These are phyloP conservation scores for Pseudopithomyces maydicus DNA, from an alignment of 2,329 filamentous ascomycete species.

Conservation along the genomic window DNA sequence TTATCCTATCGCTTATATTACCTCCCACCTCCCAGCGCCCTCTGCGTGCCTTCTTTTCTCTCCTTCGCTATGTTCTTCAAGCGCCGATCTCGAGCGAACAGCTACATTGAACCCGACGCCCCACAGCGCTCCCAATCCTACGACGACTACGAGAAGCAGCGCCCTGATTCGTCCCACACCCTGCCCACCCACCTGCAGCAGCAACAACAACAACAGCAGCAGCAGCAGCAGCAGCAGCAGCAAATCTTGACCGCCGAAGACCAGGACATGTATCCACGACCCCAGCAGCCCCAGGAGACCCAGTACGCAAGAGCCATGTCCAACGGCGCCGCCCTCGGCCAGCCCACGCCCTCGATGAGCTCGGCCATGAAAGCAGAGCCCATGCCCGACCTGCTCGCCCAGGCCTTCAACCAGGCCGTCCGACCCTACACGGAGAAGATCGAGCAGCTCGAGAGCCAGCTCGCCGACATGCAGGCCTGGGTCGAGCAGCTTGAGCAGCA, in stretches of 20 bases:
- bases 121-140: conserved; percentile 47
- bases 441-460: conserved; percentile 56
- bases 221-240: conserved; percentile 36
- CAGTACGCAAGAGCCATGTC: conserved; percentile 18
- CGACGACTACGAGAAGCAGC: conserved; percentile 48
- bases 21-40: background rate
- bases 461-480: conserved; percentile 56
- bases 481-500: conserved; percentile 58
- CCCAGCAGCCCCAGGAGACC: conserved; percentile 48
- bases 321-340: conserved; percentile 24
- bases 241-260: conserved; percentile 31
- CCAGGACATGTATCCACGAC: conserved; percentile 52
- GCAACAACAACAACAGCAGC: background rate
- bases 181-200: background rate
- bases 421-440: conserved; percentile 59
- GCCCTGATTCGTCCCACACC: conserved; percentile 37
- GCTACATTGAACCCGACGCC: conserved; percentile 55
- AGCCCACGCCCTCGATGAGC: conserved; percentile 29
- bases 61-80: conserved; percentile 55
- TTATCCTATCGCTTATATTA: conserved; percentile 6
- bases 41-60: conserved; percentile 11
- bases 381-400: conserved; percentile 56
- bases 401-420: conserved; percentile 60
- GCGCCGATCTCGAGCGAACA: conserved; percentile 52
- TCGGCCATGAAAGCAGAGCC: conserved; percentile 42